Conservation (phyloP, 495 filamentous ascomycete genomes). For the Podospora conica region DNA sequence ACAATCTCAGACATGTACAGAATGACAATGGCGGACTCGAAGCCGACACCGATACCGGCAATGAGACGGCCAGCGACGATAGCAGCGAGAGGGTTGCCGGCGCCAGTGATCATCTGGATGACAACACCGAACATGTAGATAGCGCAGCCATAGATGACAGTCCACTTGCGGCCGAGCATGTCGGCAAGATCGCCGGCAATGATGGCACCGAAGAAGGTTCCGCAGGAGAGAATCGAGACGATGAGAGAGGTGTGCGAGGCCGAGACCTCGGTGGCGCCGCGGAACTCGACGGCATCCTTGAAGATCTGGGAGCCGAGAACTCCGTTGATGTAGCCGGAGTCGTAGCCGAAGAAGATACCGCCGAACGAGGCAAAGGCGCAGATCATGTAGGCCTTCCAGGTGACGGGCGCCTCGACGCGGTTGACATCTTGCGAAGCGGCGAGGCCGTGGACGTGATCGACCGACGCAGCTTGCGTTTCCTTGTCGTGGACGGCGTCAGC, state of each 20-base stretch:
- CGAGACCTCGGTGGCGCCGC: conserved; percentile 19
- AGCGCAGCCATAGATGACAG: conserved; percentile 58
- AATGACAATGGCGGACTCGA: conserved; percentile 68
- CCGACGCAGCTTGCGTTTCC: not conserved
- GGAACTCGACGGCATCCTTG: conserved; percentile 39
- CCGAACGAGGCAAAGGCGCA: conserved; percentile 65
- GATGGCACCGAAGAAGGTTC: conserved; percentile 71
- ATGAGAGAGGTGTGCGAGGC: conserved; percentile 53
- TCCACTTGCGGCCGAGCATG: conserved; percentile 59
- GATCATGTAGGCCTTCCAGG: conserved; percentile 60
- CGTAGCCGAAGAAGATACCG: conserved; percentile 63
- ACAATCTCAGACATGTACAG: conserved; percentile 69
- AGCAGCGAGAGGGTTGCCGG: conserved; percentile 37
- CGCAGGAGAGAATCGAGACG: conserved; percentile 66
- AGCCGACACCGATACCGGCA: conserved; percentile 67
- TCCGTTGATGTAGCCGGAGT: conserved; percentile 59
- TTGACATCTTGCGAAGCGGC: conserved; percentile 33
- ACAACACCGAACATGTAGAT: conserved; percentile 60
- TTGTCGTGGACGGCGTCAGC: conserved; percentile 5
- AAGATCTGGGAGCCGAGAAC: conserved; percentile 50
- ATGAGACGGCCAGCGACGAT: conserved; percentile 66
- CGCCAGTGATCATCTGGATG: conserved; percentile 50
- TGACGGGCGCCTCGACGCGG: conserved; percentile 59
- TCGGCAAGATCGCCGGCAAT: conserved; percentile 66
- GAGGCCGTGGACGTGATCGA: conserved; percentile 3